Conservation (phyloP, 192 early-diverging fungal genomes). For the Gryganskiella cystojenkinii region DNA sequence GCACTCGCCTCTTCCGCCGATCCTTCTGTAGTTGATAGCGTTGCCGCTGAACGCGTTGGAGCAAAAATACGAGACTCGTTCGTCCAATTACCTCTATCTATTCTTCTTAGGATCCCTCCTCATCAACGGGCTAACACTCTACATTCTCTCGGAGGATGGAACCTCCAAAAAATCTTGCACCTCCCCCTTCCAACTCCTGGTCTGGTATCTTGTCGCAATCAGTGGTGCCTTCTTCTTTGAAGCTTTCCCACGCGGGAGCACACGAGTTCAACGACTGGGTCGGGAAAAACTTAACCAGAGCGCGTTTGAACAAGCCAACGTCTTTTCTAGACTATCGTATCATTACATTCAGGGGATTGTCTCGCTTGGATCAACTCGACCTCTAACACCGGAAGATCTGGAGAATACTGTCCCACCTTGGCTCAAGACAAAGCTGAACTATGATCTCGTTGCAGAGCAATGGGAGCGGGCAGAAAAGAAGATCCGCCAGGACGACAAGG, state of each 20-base stretch:
- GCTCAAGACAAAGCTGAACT: conserved; percentile 18
- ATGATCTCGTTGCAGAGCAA: neutral
- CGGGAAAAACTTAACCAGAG: conserved; percentile 35
- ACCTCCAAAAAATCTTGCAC: neutral
- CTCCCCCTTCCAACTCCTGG: neutral
- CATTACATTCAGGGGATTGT: conserved; percentile 25
- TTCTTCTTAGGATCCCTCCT: conserved; percentile 7
- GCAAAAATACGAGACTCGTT: conserved; percentile 29
- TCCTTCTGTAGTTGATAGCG: conserved; percentile 16
- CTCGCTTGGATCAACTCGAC: conserved; percentile 28
- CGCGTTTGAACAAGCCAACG: conserved; percentile 21
- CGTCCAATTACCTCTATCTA: conserved; percentile 23
- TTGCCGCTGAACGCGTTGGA: conserved; percentile 16
- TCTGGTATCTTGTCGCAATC: conserved; percentile 8
- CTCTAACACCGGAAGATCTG: conserved; percentile 22
- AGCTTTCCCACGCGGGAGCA: conserved; percentile 16
- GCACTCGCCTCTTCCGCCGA: neutral
- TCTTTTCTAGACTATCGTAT: conserved; percentile 19
- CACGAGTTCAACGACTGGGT: conserved; percentile 21
- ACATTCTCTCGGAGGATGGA: conserved; percentile 12
- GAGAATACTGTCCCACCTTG: conserved; percentile 11
- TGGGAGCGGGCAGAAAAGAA: conserved; percentile 7
- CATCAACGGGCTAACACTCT: conserved; percentile 4
- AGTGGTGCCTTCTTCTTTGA: conserved; percentile 22
- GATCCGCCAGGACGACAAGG: neutral